phyloP scores from a whole-genome alignment of 495 filamentous ascomycete genomes.

The Rusavskia elegans region DNA sequence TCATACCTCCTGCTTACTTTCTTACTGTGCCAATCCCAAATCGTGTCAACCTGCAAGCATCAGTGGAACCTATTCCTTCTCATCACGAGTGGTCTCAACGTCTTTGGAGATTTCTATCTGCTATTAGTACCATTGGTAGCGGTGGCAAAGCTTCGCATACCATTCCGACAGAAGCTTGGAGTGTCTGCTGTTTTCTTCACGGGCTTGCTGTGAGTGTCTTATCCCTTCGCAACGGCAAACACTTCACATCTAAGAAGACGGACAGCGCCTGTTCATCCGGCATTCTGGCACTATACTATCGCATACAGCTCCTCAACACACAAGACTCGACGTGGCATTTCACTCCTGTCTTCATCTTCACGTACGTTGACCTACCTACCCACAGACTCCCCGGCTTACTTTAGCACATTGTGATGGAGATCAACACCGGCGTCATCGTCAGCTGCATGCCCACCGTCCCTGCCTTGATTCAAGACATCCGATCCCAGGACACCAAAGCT shows the following conservation, averaged over 20 bases:
- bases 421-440: background rate
- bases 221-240: background rate
- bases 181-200: constrained; percentile 5
- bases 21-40: background rate
- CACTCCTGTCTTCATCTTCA: background rate
- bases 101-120: constrained; percentile 6
- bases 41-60: background rate
- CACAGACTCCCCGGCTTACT: background rate
- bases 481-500: background rate
- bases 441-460: constrained; percentile 1
- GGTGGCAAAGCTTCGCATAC: constrained; percentile 4
- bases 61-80: background rate
- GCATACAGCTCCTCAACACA: background rate
- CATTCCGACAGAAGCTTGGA: constrained; percentile 5
- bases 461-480: background rate
- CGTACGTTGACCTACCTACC: background rate
- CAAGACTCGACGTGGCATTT: background rate
- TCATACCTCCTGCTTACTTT: background rate
- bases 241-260: too few relatives aligned
- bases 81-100: constrained; percentile 2
- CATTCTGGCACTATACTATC: background rate
- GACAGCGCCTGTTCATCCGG: background rate
- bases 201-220: constrained; percentile 3
- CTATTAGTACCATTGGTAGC: constrained; percentile 7
- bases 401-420: background rate